These are phyloP conservation scores for Sordaria brevicollis DNA, from an alignment of 495 filamentous ascomycete genomes.

Conservation along the genomic window DNA sequence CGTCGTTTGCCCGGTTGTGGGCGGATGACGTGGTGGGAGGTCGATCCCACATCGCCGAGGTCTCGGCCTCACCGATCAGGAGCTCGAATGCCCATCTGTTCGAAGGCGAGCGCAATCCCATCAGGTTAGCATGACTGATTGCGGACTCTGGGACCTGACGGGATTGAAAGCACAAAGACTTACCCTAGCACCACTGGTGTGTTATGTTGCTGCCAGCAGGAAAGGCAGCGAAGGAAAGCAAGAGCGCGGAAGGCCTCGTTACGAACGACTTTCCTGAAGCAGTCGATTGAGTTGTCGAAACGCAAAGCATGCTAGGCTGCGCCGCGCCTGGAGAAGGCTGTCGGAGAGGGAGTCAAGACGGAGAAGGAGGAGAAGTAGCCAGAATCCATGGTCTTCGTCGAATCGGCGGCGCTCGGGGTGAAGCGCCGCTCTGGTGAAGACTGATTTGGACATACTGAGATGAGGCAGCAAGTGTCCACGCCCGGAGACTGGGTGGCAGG, in stretches of 20 bases:
- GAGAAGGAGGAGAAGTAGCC: background rate
- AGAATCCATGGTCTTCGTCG: background rate
- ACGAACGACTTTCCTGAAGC: slow-evolving; percentile 80
- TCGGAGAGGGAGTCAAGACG: background rate
- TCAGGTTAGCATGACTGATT: background rate
- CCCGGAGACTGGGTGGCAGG: no score
- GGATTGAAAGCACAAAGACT: background rate
- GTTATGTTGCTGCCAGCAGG: background rate
- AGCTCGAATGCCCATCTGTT: no score
- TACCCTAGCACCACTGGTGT: background rate
- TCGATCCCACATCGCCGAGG: no score
- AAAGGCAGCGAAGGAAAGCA: slow-evolving; percentile 83
- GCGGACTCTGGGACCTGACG: background rate
- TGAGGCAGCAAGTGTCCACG: no score
- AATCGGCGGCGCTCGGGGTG: slow-evolving; percentile 60
- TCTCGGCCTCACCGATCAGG: no score
- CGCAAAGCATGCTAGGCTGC: slow-evolving; percentile 27
- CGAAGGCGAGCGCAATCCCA: no score
- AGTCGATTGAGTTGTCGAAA: slow-evolving; percentile 95
- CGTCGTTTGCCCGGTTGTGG: no score
- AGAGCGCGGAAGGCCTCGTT: slow-evolving; percentile 85
- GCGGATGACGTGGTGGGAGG: no score
- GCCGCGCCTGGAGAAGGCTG: background rate
- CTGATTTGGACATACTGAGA: no score
- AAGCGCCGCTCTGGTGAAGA: slow-evolving; percentile 72